Evolutionary conservation across 176 grass and related monocot species (phyloP), one percentile per base, ranked within the genome.

Genomic region (Cocos nucifera): DNA sequence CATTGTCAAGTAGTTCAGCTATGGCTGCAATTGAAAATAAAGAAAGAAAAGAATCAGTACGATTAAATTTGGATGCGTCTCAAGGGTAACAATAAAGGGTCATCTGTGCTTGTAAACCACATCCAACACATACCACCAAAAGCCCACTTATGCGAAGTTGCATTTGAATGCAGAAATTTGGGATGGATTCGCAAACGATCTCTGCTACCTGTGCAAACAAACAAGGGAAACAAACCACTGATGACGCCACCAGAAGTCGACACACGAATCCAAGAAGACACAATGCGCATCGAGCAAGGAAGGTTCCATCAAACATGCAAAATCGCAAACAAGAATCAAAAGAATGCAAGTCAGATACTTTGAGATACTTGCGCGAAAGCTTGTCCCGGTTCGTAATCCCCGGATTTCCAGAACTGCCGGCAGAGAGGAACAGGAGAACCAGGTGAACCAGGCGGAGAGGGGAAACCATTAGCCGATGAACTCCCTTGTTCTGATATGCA

Each of bases 331-430:
- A 61, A 51, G 58, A 82, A 44, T 44, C 10, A 81, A 69, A 59
- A 65, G 64, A 54, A 21, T 9, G 53, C 15, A 5, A 23, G 17
- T 7, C 22, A 20, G 59, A 78, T 76, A 87, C 71, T 95, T 77
- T 84, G 77, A 44, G 73, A 82, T 24, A 27, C 53, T 52, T 64
- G 49, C 14, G 67, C 67, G 6, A 71, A 79, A 61, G 90, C 65
- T 27, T 89, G 82, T 53, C 83, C 65, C 25, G 85, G 81, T 62
- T 88, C 81, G 60, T 97, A 97, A 59, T 97, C 87, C 6, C 93
- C 93, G 28, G 93, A 97, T 73, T 88, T 97, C 93, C 87, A 97
- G 69, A 97, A 97, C 71, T 92, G 87, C 69, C 81, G 84, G 66
- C 81, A 73, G 62, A 92, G 71, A 58, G 62, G 81, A 58, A 63